Conservation (phyloP, 2,329 filamentous ascomycete species). For the Cadophora malorum region DNA sequence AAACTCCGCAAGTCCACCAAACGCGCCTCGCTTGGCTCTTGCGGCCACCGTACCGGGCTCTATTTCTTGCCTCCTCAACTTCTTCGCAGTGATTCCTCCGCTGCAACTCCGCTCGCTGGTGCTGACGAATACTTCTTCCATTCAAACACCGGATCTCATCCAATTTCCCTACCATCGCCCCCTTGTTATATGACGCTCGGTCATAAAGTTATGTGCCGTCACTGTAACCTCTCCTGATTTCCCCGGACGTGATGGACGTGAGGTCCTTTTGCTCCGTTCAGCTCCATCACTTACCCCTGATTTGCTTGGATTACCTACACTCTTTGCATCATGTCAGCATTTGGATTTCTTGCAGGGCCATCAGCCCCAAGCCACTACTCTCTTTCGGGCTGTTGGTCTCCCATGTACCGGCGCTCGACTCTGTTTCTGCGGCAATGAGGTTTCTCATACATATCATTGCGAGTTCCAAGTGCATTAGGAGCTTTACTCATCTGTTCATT, state of each 20-base stretch:
- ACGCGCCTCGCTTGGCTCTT: background rate
- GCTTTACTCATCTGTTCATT: slow-evolving; percentile 13
- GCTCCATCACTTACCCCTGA: background rate
- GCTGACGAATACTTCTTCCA: background rate
- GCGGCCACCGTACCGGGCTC: background rate
- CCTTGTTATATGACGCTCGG: background rate
- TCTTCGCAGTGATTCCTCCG: slow-evolving; percentile 1
- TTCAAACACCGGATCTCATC: background rate
- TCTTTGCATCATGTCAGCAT: slow-evolving; percentile 9
- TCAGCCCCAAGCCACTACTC: slow-evolving; percentile 22
- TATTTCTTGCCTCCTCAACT: background rate
- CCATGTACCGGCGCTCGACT: background rate
- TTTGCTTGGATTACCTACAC: slow-evolving; percentile 4
- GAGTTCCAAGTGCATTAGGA: background rate
- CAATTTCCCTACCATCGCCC: background rate
- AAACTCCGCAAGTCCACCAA: slow-evolving; percentile 11
- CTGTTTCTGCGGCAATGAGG: background rate
- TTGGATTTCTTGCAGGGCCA: slow-evolving; percentile 5
- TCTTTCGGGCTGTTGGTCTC: slow-evolving; percentile 13
- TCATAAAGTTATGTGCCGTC: background rate
- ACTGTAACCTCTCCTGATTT: background rate
- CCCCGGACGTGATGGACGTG: slow-evolving; percentile 1
- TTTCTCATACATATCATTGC: slow-evolving; percentile 19
- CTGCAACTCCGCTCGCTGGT: background rate
- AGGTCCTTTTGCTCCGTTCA: slow-evolving; percentile 11